phyloP scores from a whole-genome alignment of 2,329 filamentous ascomycete genomes.

The Boeremia exigua region DNA sequence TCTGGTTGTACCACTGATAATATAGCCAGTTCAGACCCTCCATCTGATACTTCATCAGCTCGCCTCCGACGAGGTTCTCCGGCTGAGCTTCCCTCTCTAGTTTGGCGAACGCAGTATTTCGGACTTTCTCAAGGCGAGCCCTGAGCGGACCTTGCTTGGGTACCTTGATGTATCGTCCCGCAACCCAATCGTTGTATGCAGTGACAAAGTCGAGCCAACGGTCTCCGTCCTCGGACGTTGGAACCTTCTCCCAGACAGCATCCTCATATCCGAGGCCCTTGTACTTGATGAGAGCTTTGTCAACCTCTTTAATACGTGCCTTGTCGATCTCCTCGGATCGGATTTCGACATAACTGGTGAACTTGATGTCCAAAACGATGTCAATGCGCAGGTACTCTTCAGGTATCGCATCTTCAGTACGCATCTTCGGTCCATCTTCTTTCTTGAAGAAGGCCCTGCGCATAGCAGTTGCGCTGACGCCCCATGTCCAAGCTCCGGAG shows the following conservation, averaged over 20 bases:
- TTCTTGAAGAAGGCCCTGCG: slow-evolving; percentile 78
- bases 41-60: slow-evolving; percentile 91
- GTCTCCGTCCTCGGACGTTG: slow-evolving; percentile 66
- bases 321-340: slow-evolving; percentile 73
- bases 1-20: slow-evolving; percentile 81
- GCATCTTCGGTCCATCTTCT: slow-evolving; percentile 71
- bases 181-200: slow-evolving; percentile 86
- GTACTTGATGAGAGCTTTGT: slow-evolving; percentile 83
- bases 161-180: slow-evolving; percentile 74
- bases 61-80: slow-evolving; percentile 72
- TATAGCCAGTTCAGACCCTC: slow-evolving; percentile 96
- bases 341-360: slow-evolving; percentile 63
- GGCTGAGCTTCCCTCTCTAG: slow-evolving; percentile 77
- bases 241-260: slow-evolving; percentile 85
- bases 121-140: slow-evolving; percentile 71
- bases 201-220: slow-evolving; percentile 80
- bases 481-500: slow-evolving; percentile 87
- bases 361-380: slow-evolving; percentile 84
- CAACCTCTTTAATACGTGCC: slow-evolving; percentile 73
- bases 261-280: slow-evolving; percentile 92
- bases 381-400: slow-evolving; percentile 86
- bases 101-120: slow-evolving; percentile 68
- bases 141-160: slow-evolving; percentile 63
- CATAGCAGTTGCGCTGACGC: slow-evolving; percentile 68
- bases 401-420: slow-evolving; percentile 78